Evolutionary conservation across 306 rosid species (phyloP).

Genomic region (Vachellia collinsii): DNA sequence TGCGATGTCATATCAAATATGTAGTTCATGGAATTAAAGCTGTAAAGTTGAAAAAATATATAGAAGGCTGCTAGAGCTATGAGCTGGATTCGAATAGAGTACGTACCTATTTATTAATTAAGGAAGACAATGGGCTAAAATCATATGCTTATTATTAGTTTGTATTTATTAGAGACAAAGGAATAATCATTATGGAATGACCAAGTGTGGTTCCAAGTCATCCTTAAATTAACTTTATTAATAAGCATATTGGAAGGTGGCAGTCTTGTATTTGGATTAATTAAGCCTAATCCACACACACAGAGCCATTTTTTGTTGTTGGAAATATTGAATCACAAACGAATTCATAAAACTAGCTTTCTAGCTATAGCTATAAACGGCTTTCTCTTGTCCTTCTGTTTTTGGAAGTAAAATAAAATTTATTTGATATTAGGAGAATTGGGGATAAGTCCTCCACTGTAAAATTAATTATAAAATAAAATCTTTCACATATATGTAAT

Average conservation of each 20-base stretch:
- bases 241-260: not conserved
- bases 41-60: no score
- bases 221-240: slow-evolving; percentile 1
- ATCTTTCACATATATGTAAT: no score
- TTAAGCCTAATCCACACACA: not conserved
- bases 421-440: not conserved
- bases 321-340: not conserved
- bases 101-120: no score
- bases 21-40: no score
- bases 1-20: no score
- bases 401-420: not conserved
- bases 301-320: not conserved
- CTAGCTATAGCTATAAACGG: not conserved
- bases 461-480: no score
- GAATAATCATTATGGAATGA: not conserved
- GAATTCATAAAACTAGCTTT: not conserved
- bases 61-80: no score
- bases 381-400: not conserved
- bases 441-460: no score
- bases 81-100: no score
- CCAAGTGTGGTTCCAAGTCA: not conserved
- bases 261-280: not conserved
- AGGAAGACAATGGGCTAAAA: no score
- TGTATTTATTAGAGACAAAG: not conserved
- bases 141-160: no score